Conservation (phyloP, 192 early-diverging fungal species). For the Allomyces arbusculus region DNA sequence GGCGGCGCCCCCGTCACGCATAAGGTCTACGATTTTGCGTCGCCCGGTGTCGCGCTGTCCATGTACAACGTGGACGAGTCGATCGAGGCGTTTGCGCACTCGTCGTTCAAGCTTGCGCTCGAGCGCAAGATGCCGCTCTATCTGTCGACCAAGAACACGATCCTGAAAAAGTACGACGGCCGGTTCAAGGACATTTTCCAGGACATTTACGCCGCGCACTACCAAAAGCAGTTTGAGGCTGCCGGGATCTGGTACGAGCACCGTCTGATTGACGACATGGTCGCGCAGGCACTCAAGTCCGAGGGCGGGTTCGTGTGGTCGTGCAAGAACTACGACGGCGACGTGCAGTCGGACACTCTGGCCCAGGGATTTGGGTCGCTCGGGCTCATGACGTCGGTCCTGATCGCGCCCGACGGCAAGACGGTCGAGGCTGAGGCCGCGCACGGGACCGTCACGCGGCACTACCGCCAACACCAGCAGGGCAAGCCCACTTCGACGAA, state of each 20-base stretch:
- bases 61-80: constrained; percentile 93
- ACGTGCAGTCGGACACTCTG: constrained; percentile 87
- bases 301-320: constrained; percentile 86
- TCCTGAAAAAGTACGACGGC: constrained; percentile 90
- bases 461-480: constrained; percentile 89
- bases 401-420: constrained; percentile 77
- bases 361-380: constrained; percentile 93
- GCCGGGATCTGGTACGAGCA: constrained; percentile 95
- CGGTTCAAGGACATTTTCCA: constrained; percentile 97
- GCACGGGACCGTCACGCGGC: constrained; percentile 89
- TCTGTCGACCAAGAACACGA: constrained; percentile 92
- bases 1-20: constrained; percentile 36
- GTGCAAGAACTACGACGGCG: constrained; percentile 87
- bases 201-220: constrained; percentile 66
- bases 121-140: constrained; percentile 81
- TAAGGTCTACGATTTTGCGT: constrained; percentile 59
- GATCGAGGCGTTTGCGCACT: constrained; percentile 82
- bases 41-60: constrained; percentile 70
- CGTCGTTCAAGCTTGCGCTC: constrained; percentile 84
- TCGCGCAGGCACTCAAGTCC: constrained; percentile 90
- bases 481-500: constrained; percentile 88
- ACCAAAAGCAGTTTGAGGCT: constrained; percentile 59
- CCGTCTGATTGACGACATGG: constrained; percentile 96
- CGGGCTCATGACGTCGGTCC: constrained; percentile 90
- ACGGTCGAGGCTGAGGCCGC: constrained; percentile 91